Conservation (phyloP, 768 basidiomycete species). For the Saitozyma podzolica region DNA sequence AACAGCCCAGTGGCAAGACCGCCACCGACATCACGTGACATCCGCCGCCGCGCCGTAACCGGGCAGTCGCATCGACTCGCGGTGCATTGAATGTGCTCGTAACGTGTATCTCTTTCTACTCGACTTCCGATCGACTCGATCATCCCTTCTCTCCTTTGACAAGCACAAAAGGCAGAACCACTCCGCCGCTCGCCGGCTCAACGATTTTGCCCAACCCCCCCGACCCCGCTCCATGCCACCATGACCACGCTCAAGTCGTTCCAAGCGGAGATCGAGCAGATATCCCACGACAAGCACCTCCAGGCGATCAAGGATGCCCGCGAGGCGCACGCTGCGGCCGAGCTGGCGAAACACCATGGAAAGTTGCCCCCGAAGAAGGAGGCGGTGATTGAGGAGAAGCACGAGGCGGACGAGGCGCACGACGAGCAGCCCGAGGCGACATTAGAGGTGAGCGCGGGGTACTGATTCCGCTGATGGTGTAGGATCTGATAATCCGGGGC, state of each 20-base stretch:
- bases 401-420: constrained; percentile 12
- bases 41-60: no score
- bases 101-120: no score
- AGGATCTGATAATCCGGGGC: constrained; percentile 11
- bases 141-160: no score
- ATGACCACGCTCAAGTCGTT: constrained; percentile 50
- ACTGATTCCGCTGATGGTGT: background rate
- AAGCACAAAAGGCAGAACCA: no score
- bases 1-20: no score
- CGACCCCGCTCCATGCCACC: background rate
- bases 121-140: no score
- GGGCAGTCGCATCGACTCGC: no score
- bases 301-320: constrained; percentile 30
- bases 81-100: no score
- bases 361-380: constrained; percentile 30
- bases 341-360: constrained; percentile 44
- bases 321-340: constrained; percentile 36
- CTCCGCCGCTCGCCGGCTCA: no score
- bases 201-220: background rate
- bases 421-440: constrained; percentile 20
- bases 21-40: no score
- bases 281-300: constrained; percentile 30
- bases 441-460: constrained; percentile 28
- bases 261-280: constrained; percentile 49
- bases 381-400: constrained; percentile 16